Conservation (phyloP, 345 rosid species). For the Eucalyptus leucophloia region DNA sequence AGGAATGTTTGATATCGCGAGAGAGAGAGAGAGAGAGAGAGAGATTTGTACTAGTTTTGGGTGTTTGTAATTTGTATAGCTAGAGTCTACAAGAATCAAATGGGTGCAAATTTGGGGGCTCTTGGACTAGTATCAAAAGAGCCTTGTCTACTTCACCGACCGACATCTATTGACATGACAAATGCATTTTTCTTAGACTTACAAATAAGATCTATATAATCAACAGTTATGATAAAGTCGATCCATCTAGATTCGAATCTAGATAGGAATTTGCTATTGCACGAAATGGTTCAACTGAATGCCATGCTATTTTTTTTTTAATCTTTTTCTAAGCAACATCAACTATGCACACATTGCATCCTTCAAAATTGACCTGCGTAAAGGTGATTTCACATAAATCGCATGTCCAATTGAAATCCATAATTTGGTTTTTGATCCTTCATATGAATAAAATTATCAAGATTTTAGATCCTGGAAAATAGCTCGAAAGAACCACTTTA, state of each 20-base stretch:
- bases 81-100: not conserved
- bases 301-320: not conserved
- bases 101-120: not conserved
- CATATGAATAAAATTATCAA: no score
- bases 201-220: not conserved
- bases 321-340: not conserved
- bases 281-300: not conserved
- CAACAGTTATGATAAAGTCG: accelerated
- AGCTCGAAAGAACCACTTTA: not conserved
- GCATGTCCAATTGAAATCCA: not conserved
- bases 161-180: not conserved
- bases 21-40: not conserved
- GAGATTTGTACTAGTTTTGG: not conserved
- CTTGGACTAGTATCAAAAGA: not conserved
- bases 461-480: not conserved
- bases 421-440: not conserved
- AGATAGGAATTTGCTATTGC: not conserved
- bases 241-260: accelerated
- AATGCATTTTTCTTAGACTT: not conserved
- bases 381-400: not conserved
- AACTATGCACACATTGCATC: not conserved
- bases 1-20: not conserved
- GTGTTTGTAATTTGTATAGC: not conserved
- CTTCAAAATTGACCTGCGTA: not conserved
- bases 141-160: not conserved